Evolutionary conservation across 345 rosid species (phyloP).

Genomic region (Populus davidiana): DNA sequence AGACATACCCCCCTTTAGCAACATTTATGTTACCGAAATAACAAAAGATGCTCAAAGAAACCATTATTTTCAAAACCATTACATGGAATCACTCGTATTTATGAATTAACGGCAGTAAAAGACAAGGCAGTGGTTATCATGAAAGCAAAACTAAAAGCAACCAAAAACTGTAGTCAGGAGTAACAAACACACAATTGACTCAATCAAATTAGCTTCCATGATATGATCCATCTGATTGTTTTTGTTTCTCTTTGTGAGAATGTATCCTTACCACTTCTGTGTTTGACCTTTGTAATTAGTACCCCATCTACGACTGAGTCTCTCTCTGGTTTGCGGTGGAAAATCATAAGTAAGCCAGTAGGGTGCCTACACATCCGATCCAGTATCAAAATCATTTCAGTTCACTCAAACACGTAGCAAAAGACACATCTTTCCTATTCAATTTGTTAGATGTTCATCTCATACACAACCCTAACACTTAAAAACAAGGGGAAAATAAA

Average conservation of each 20-base stretch:
- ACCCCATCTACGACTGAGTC: slow-evolving; percentile 56
- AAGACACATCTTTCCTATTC: slow-evolving; percentile 2
- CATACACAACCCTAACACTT: neutral
- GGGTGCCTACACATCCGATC: slow-evolving; percentile 45
- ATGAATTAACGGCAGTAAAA: neutral
- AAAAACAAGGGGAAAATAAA: neutral
- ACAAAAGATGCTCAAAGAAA: neutral
- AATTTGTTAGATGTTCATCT: neutral
- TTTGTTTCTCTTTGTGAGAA: neutral
- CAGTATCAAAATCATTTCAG: slow-evolving; percentile 14
- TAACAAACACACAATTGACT: neutral
- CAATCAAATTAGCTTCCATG: neutral
- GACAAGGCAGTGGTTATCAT: neutral
- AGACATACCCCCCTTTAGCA: neutral
- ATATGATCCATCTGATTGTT: neutral
- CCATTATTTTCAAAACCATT: neutral
- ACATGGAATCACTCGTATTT: neutral
- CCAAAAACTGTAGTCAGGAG: neutral
- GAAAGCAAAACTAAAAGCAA: neutral
- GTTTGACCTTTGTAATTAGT: slow-evolving; percentile 79
- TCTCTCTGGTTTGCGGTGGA: slow-evolving; percentile 43
- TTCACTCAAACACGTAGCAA: slow-evolving; percentile 1
- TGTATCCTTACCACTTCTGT: slow-evolving; percentile 57
- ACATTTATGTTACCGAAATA: neutral
- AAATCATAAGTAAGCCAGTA: slow-evolving; percentile 77